Conservation (phyloP, 2,329 filamentous ascomycete genomes). For the Conoideocrella luteorostrata region DNA sequence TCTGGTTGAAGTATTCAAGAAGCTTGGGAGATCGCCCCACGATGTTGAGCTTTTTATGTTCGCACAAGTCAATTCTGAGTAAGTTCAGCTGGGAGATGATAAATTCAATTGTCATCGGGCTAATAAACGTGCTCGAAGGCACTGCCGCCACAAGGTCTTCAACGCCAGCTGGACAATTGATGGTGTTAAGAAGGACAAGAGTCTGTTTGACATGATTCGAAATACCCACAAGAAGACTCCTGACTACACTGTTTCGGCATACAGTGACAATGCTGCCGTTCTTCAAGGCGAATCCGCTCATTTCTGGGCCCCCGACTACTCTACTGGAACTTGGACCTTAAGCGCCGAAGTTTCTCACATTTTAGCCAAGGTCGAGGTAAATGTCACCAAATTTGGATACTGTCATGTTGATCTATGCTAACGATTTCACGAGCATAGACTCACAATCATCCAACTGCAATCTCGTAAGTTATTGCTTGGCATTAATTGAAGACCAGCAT, state of each 20-base stretch:
- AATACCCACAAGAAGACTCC: slow-evolving; percentile 86
- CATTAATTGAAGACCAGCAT: background rate
- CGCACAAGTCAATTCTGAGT: slow-evolving; percentile 94
- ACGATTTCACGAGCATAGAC: slow-evolving; percentile 38
- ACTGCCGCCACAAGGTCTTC: slow-evolving; percentile 83
- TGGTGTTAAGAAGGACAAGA: slow-evolving; percentile 69
- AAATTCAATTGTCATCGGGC: too few species aligned
- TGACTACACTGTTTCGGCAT: slow-evolving; percentile 83
- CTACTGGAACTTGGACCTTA: slow-evolving; percentile 80
- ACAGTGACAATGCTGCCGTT: slow-evolving; percentile 97
- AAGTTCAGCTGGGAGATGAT: slow-evolving; percentile 2
- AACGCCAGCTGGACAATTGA: slow-evolving; percentile 96
- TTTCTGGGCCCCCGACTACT: slow-evolving; percentile 80
- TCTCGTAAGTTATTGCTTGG: slow-evolving; percentile 45
- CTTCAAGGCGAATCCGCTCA: slow-evolving; percentile 33
- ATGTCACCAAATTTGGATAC: background rate
- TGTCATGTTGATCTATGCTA: too few species aligned
- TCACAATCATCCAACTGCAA: slow-evolving; percentile 94
- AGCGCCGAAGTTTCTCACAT: slow-evolving; percentile 83
- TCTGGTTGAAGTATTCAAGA: slow-evolving; percentile 57
- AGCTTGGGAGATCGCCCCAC: slow-evolving; percentile 56
- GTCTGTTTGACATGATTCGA: slow-evolving; percentile 91
- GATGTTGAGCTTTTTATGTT: slow-evolving; percentile 99
- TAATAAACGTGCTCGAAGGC: too few species aligned
- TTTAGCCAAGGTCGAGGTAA: slow-evolving; percentile 76